Percentiles rank a stretch among this genome's conserved stretches.
These are phyloP conservation scores for Asterophora parasitica DNA, from an alignment of 768 basidiomycete genomes.

Conservation along the genomic window DNA sequence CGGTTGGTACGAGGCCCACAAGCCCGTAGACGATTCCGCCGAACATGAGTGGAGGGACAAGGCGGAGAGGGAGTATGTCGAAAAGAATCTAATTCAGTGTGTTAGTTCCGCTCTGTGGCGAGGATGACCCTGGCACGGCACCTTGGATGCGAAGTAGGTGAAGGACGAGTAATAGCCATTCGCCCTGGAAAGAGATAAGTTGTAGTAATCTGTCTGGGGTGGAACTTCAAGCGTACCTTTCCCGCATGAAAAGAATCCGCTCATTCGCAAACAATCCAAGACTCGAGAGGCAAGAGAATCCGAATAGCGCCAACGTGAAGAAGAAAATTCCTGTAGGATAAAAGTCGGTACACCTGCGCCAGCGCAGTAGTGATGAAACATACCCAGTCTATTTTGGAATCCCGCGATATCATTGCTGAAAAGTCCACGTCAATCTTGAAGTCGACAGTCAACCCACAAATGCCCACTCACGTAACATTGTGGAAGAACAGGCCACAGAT, in stretches of 20 bases:
- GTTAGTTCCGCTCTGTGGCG: not conserved
- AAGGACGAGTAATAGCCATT: slow-evolving; percentile 98
- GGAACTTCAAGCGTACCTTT: slow-evolving; percentile 52
- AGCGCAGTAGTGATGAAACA: slow-evolving; percentile 9
- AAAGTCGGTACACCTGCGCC: not conserved
- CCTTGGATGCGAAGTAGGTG: slow-evolving; percentile 96
- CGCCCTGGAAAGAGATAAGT: slow-evolving; percentile 43
- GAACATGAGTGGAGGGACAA: slow-evolving; percentile 93
- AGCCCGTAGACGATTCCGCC: slow-evolving; percentile 95
- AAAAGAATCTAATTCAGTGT: slow-evolving; percentile 66
- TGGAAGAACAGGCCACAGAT: slow-evolving; percentile 94
- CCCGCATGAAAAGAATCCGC: slow-evolving; percentile 96
- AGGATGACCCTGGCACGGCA: slow-evolving; percentile 15
- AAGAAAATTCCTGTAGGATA: slow-evolving; percentile 78
- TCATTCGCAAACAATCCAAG: slow-evolving; percentile 93
- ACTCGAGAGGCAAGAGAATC: slow-evolving; percentile 94
- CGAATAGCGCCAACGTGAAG: slow-evolving; percentile 94
- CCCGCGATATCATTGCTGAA: slow-evolving; percentile 86
- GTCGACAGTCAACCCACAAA: not conserved
- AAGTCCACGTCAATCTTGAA: not conserved
- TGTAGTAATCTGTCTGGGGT: not conserved
- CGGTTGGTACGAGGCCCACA: slow-evolving; percentile 89
- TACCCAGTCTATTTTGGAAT: slow-evolving; percentile 91
- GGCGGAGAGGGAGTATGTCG: slow-evolving; percentile 90
- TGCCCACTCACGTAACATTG: slow-evolving; percentile 60